Evolutionary conservation across 2,329 filamentous ascomycete genomes (phyloP), one percentile per base, ranked within the genome.

Genomic region (Mycocentrospora acerina): DNA sequence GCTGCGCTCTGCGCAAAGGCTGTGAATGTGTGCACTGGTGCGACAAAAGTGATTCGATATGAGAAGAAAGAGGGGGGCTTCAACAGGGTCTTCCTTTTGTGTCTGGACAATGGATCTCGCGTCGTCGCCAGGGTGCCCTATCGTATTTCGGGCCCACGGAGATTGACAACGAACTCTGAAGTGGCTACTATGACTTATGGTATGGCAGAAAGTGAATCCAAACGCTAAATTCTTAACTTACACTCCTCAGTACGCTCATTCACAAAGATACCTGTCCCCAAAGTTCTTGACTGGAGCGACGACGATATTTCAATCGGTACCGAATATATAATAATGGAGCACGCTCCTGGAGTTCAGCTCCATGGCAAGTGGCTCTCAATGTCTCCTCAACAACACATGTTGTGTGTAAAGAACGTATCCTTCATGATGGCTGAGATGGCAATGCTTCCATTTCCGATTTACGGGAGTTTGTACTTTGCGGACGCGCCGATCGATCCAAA

Each of bases 171-270:
- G 6, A 55, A 53, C 32, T 71, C 68, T 17, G 66, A 73, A 48
- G 67, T 73, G 36, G 70, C 71, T 16, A 73, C 69, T 3, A 65
- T 72, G 35, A 48, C 44, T 30, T 71, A 71, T 43, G 33, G 68
- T 71, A 49, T 56, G 58, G 44, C 25, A 24, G n/a, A 12, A 36
- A 17, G 12, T 13, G 31, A 9, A 9, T 9, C 5, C 19, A 22
- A 22, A 22, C 9, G 19, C 19, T 22, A n/a, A 15, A 17, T 7
- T n/a, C 17, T 37, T 18, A 35, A 13, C 25, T 28, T 10, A 32
- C n/a, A n/a, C 31, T 35, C 12, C 9, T 18, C 35, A 69, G 64
- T 67, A 38, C 57, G 59, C 54, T 16, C 38, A 1, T 57, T 65
- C 16, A 70, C 66, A 8, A 59, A 40, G 7, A 57, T 73, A 28